Evolutionary conservation across 2,329 filamentous ascomycete species (phyloP).

Genomic region (Penicillium crustosum): DNA sequence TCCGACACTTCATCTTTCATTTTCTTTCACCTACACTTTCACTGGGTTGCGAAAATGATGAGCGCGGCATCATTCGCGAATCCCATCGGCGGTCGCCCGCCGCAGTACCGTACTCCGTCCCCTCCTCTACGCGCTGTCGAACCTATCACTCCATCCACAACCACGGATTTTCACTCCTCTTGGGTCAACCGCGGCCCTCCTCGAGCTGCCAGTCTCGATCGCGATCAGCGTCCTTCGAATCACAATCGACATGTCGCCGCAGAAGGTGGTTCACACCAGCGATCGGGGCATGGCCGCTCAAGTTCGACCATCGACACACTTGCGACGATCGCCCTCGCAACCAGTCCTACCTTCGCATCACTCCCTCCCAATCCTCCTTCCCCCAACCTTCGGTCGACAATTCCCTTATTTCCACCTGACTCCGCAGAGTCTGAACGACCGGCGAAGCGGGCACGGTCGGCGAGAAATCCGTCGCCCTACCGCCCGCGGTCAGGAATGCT

Average conservation of each 20-base stretch:
- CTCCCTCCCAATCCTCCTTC: conserved; percentile 35
- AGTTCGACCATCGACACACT: conserved; percentile 51
- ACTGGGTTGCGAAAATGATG: conserved; percentile 35
- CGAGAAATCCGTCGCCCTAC: conserved; percentile 51
- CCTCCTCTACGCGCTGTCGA: conserved; percentile 49
- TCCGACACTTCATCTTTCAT: conserved; percentile 20
- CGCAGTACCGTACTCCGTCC: conserved; percentile 48
- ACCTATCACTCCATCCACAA: conserved; percentile 43
- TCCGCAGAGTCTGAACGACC: conserved; percentile 48
- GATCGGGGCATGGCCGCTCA: conserved; percentile 45
- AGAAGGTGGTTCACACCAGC: conserved; percentile 28
- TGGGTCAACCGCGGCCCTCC: conserved; percentile 32
- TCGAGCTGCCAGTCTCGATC: conserved; percentile 27
- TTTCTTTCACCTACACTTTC: conserved; percentile 7
- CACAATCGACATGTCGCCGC: conserved; percentile 21
- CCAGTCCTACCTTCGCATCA: conserved; percentile 46
- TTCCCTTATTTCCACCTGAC: conserved; percentile 33
- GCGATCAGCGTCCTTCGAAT: conserved; percentile 22
- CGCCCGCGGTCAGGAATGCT: conserved; percentile 29
- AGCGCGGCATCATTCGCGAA: conserved; percentile 41
- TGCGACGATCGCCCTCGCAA: conserved; percentile 52
- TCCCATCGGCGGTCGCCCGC: conserved; percentile 38
- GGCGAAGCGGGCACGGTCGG: conserved; percentile 61
- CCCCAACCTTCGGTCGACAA: conserved; percentile 25
- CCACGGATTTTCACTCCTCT: conserved; percentile 31